Evolutionary conservation across 805 yeast species (phyloP), one percentile per base, ranked within the genome.

Genomic region (Yamadazyma sp.): DNA sequence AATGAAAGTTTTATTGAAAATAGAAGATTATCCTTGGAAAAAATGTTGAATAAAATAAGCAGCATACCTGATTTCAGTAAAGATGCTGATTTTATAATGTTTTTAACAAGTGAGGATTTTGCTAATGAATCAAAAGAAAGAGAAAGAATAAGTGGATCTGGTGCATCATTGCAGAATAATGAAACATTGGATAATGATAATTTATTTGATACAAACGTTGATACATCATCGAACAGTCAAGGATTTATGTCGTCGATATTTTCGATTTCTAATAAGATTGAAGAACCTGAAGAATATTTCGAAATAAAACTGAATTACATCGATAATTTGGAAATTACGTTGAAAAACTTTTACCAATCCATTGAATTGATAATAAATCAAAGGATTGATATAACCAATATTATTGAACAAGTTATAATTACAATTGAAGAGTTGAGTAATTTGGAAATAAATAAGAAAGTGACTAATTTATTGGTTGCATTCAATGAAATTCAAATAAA

Each of bases 1-100:
- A 87, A 87, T 49, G 86, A 86, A 47, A 88, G 82, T 48, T 89
- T 93, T 49, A 79, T 93, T 33, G 97, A 93, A 57, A 78, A 78
- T 44, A 75, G 98, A 58, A 70, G 97, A 38, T 66, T 81, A 16
- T 86, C 91, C 4, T 69, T 93, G 52, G 96, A 91, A 53, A 78
- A 72, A 48, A 93, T 93, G 98, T 70, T 93, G 40, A 62, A 58
- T 23, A 84, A 83, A 52, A 81, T 86, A n/a, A 66, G 85, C 5
- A 59, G 59, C 23, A 78, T 75, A 42, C 66, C 76, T 0, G 51
- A 52, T 1, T 63, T 93, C 30, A 80, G 80, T 44, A 68, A 65
- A 23, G 98, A 93, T 57, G 65, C 71, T 1, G 97, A 87, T 53
- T 83, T 88, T 40, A 60, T 78, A 22, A 69, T 86, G 62, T 93